These are phyloP conservation scores for Nemania diffusa DNA, from an alignment of 2,329 filamentous ascomycete species.

Conservation along the genomic window DNA sequence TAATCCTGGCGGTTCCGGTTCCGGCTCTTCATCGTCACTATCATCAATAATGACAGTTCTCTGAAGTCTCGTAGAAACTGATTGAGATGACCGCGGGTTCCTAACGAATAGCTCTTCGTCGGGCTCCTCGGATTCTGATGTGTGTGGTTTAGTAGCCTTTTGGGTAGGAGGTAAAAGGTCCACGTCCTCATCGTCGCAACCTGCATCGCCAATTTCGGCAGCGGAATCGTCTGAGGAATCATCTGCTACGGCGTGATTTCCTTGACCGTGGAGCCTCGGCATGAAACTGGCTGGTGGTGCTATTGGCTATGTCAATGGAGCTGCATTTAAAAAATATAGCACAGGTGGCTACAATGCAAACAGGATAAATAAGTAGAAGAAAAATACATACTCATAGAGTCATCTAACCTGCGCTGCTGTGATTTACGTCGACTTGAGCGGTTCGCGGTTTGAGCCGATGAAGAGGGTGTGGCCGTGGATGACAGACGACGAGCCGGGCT, in stretches of 20 bases:
- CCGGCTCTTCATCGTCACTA: slow-evolving; percentile 42
- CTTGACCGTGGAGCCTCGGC: slow-evolving; percentile 38
- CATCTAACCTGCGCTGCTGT: slow-evolving; percentile 35
- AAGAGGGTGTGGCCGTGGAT: slow-evolving; percentile 17
- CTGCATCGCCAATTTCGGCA: slow-evolving; percentile 38
- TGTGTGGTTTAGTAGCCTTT: slow-evolving; percentile 17
- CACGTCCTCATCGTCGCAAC: slow-evolving; percentile 39
- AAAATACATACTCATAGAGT: slow-evolving; percentile 35
- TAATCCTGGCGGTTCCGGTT: slow-evolving; percentile 30
- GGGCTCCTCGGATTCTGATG: slow-evolving; percentile 10
- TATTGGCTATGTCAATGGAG: slow-evolving; percentile 26
- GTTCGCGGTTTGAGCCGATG: slow-evolving; percentile 9
- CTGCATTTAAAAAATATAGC: background rate
- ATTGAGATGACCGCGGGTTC: slow-evolving; percentile 45
- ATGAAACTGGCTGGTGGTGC: slow-evolving; percentile 44
- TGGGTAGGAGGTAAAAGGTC: slow-evolving; percentile 37
- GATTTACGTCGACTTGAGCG: slow-evolving; percentile 22
- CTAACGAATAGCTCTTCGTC: slow-evolving; percentile 23
- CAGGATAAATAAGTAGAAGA: background rate
- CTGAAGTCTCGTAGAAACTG: slow-evolving; percentile 45
- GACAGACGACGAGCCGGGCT: slow-evolving; percentile 28
- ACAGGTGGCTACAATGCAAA: background rate
- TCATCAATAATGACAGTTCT: slow-evolving; percentile 44
- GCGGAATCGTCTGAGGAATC: slow-evolving; percentile 46
- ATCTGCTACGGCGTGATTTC: slow-evolving; percentile 10